Evolutionary conservation across 345 rosid genomes (phyloP).

Genomic region (Geranium rotundifolium): DNA sequence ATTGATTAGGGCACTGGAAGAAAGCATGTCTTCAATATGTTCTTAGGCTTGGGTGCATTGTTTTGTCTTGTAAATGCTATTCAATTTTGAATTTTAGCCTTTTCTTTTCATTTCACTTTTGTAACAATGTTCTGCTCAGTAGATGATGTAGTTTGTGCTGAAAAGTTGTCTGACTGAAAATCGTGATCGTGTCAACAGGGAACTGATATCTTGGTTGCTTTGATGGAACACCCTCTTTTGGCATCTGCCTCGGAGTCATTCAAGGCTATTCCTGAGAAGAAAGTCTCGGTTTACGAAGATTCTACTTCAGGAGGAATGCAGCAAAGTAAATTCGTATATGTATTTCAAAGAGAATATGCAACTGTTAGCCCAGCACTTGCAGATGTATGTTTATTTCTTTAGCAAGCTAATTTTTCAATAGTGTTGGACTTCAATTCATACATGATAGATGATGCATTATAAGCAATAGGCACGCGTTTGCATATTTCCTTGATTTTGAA

Average conservation of each 20-base stretch:
- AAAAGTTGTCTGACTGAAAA: neutral
- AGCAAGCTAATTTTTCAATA: neutral
- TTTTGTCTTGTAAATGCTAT: no score
- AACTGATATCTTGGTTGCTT: slow-evolving; percentile 24
- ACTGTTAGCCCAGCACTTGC: slow-evolving; percentile 55
- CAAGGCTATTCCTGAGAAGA: slow-evolving; percentile 36
- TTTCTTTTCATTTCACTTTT: neutral
- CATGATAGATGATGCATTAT: neutral
- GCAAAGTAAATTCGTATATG: slow-evolving; percentile 36
- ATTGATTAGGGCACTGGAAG: neutral
- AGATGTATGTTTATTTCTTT: slow-evolving; percentile 34
- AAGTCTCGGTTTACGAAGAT: slow-evolving; percentile 16
- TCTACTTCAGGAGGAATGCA: slow-evolving; percentile 12
- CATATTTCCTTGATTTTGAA: neutral
- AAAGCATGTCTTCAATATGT: neutral
- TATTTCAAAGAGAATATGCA: slow-evolving; percentile 82
- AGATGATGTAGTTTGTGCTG: neutral
- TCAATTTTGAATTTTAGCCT: neutral
- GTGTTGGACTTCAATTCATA: neutral
- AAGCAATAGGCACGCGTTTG: neutral
- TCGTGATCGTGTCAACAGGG: slow-evolving; percentile 24
- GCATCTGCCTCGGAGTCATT: slow-evolving; percentile 37
- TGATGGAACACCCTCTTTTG: slow-evolving; percentile 54
- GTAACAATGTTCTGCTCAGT: neutral
- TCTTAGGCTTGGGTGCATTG: neutral